Evolutionary conservation across 2,329 filamentous ascomycete species (phyloP).

Genomic region (Sporothrix sp.): DNA sequence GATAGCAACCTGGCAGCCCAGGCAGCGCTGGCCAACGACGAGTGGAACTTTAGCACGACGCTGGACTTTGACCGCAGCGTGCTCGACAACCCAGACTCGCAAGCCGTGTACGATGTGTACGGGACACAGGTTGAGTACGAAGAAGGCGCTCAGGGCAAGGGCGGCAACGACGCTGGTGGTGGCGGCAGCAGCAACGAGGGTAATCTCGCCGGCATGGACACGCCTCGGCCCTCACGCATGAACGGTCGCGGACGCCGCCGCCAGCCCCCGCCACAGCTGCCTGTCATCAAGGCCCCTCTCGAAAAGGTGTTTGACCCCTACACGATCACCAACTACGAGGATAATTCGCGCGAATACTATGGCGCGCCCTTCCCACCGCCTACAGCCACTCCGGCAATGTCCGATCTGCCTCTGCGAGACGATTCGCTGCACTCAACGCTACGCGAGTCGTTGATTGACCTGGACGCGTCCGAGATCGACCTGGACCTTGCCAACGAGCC

Average conservation of each 20-base stretch:
- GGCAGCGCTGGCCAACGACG: conserved; percentile 42
- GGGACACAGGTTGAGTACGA: conserved; percentile 44
- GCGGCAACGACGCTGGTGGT: no score
- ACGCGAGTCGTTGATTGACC: conserved; percentile 55
- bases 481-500: conserved; percentile 39
- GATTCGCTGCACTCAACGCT: conserved; percentile 43
- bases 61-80: conserved; percentile 53
- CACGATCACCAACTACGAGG: conserved; percentile 54
- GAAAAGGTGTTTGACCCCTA: conserved; percentile 59
- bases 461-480: conserved; percentile 41
- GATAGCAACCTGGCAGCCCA: conserved; percentile 30
- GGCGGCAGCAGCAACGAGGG: conserved; percentile 20
- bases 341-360: conserved; percentile 54
- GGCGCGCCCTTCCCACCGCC: conserved; percentile 35
- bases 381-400: conserved; percentile 25
- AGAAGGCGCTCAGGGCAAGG: background rate
- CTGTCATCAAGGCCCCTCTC: conserved; percentile 34
- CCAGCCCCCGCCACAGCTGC: conserved; percentile 20
- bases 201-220: no score
- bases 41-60: conserved; percentile 60
- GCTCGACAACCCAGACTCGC: conserved; percentile 41
- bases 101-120: conserved; percentile 49
- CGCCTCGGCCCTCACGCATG: conserved; percentile 41
- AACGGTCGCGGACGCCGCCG: conserved; percentile 36
- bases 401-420: conserved; percentile 51